Conservation (phyloP, 164 flowering plant genomes). For the Aristolochia fimbriata region DNA sequence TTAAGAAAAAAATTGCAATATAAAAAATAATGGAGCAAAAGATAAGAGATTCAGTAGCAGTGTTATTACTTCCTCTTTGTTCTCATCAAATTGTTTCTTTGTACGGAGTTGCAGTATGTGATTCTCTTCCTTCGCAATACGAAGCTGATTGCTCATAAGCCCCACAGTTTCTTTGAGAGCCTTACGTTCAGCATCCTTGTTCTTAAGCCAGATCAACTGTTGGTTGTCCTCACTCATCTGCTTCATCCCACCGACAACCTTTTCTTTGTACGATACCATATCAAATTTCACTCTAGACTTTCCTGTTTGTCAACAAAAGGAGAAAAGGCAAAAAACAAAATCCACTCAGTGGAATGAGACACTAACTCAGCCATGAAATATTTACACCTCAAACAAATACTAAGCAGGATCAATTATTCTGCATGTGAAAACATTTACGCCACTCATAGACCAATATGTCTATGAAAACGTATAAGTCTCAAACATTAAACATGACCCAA, state of each 20-base stretch:
- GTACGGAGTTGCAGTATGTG: conserved; percentile 53
- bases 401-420: too few relatives aligned
- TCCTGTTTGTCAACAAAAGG: conserved; percentile 22
- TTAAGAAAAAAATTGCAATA: too few relatives aligned
- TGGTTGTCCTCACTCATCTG: conserved; percentile 85
- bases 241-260: conserved; percentile 53
- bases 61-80: conserved; percentile 62
- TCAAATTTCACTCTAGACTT: conserved; percentile 68
- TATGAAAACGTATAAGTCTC: too few relatives aligned
- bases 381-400: background rate
- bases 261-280: conserved; percentile 67
- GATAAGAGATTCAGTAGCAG: too few relatives aligned
- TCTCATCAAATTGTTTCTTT: conserved; percentile 54
- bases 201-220: conserved; percentile 43
- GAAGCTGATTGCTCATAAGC: conserved; percentile 40
- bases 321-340: background rate
- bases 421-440: background rate
- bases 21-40: background rate
- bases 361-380: background rate
- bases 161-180: conserved; percentile 45
- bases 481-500: too few relatives aligned
- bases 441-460: too few relatives aligned
- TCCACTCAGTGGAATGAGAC: background rate
- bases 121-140: conserved; percentile 44
- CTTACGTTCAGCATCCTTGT: conserved; percentile 42